These are phyloP conservation scores for Conringia planisiliqua DNA, from an alignment of 345 rosid genomes.

Conservation along the genomic window DNA sequence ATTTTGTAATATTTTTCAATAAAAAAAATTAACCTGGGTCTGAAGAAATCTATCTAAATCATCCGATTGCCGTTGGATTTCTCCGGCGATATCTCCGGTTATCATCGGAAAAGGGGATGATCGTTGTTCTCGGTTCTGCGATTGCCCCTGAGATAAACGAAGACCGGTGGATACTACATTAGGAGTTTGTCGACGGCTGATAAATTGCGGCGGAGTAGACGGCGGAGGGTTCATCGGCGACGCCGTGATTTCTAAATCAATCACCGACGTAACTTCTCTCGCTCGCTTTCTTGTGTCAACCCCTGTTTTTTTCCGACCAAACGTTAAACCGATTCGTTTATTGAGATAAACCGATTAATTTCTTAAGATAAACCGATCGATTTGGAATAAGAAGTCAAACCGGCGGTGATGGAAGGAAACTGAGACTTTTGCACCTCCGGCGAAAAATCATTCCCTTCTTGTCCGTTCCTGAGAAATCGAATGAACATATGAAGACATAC, in stretches of 20 bases:
- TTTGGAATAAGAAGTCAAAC: slow-evolving; percentile 1
- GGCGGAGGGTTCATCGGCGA: slow-evolving; percentile 31
- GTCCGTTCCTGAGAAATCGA: slow-evolving; percentile 49
- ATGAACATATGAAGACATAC: background rate
- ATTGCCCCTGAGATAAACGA: slow-evolving; percentile 32
- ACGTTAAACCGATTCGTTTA: background rate
- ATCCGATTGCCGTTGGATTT: slow-evolving; percentile 65
- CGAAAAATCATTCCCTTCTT: slow-evolving; percentile 59
- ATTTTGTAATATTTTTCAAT: background rate
- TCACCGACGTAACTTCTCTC: slow-evolving; percentile 43
- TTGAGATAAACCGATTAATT: background rate
- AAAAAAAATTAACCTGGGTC: slow-evolving; percentile 50
- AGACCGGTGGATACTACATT: slow-evolving; percentile 73
- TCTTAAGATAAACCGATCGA: background rate
- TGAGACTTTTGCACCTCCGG: slow-evolving; percentile 42
- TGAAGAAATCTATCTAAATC: slow-evolving; percentile 77
- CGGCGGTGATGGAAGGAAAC: slow-evolving; percentile 15
- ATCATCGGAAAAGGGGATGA: slow-evolving; percentile 16
- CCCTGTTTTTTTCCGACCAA: slow-evolving; percentile 9
- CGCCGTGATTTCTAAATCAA: slow-evolving; percentile 24
- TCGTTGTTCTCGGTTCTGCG: slow-evolving; percentile 31
- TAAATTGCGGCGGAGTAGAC: slow-evolving; percentile 36
- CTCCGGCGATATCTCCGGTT: slow-evolving; percentile 53
- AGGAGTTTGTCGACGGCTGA: slow-evolving; percentile 21
- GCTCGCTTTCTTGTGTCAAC: slow-evolving; percentile 59